Evolutionary conservation across 305 asterid genomes (phyloP).

Genomic region (Nicotiana rustica): DNA sequence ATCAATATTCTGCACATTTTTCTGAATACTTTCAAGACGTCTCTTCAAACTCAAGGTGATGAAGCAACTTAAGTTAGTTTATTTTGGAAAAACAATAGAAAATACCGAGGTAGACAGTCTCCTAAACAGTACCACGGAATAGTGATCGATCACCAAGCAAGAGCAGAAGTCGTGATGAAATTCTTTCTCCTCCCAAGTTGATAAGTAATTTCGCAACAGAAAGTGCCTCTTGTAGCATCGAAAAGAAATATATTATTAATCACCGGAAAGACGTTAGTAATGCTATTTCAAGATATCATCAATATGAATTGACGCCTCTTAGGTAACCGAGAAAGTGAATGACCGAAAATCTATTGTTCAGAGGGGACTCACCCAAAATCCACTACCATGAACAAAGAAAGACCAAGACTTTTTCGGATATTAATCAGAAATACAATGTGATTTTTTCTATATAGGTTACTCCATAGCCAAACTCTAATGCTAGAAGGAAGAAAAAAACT

Average conservation of each 20-base stretch:
- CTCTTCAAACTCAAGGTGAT: not conserved
- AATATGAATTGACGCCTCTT: not conserved
- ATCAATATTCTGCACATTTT: not conserved
- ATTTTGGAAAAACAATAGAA: not conserved
- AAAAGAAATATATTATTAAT: not conserved
- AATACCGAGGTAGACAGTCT: not conserved
- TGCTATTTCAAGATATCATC: not conserved
- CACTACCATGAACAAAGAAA: too few species aligned
- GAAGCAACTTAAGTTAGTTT: not conserved
- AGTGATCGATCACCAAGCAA: not conserved
- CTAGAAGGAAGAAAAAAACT: too few species aligned
- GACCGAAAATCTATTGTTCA: too few species aligned
- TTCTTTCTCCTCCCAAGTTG: not conserved
- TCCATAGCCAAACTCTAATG: too few species aligned
- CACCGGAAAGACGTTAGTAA: not conserved
- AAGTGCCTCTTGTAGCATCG: not conserved
- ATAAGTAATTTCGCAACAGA: not conserved
- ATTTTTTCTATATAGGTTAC: too few species aligned
- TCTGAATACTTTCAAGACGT: not conserved
- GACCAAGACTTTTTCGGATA: too few species aligned
- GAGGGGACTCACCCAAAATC: too few species aligned
- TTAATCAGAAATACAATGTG: too few species aligned
- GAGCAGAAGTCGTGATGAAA: not conserved
- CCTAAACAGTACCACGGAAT: not conserved
- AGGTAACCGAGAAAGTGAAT: not conserved